Percentiles rank a stretch among this genome's conserved stretches.
These are phyloP conservation scores for Chaetomiaceae sp. DNA, from an alignment of 2,329 filamentous ascomycete species.

Conservation along the genomic window DNA sequence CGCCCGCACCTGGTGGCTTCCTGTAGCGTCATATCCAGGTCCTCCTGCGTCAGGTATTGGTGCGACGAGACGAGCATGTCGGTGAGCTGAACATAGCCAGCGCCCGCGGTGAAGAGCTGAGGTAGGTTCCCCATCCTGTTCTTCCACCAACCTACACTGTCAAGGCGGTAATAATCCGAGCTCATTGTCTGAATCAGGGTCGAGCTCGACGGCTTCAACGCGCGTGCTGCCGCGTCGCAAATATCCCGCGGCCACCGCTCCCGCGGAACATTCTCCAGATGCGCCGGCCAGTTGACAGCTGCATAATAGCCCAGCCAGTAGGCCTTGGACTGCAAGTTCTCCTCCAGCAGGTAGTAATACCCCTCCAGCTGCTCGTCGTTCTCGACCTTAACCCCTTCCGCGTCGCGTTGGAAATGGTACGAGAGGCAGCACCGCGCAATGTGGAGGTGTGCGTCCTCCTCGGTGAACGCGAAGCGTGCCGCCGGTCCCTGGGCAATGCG, in stretches of 20 bases:
- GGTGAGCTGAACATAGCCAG: background rate
- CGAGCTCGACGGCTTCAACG: too few relatives aligned
- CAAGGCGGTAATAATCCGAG: too few relatives aligned
- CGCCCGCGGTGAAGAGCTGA: background rate
- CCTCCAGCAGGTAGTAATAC: too few relatives aligned
- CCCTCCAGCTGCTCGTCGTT: too few relatives aligned
- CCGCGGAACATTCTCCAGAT: background rate
- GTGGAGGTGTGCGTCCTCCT: background rate
- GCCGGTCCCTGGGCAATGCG: background rate
- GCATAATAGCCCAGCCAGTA: background rate
- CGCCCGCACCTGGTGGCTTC: background rate
- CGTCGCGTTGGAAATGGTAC: background rate
- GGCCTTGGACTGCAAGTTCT: too few relatives aligned
- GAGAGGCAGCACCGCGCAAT: background rate
- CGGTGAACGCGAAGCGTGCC: background rate
- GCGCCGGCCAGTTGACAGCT: background rate
- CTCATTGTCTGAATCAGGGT: too few relatives aligned
- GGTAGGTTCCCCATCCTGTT: background rate
- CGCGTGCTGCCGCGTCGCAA: background rate
- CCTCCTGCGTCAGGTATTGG: background rate
- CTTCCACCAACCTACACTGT: too few relatives aligned
- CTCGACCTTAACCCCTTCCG: too few relatives aligned
- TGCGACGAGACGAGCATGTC: background rate
- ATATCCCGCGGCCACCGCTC: background rate
- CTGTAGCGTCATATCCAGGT: background rate